Percentiles rank a stretch among this genome's conserved stretches.
These are phyloP conservation scores for Pseudogymnoascus sp. DNA, from an alignment of 2,329 filamentous ascomycete genomes.

Conservation along the genomic window DNA sequence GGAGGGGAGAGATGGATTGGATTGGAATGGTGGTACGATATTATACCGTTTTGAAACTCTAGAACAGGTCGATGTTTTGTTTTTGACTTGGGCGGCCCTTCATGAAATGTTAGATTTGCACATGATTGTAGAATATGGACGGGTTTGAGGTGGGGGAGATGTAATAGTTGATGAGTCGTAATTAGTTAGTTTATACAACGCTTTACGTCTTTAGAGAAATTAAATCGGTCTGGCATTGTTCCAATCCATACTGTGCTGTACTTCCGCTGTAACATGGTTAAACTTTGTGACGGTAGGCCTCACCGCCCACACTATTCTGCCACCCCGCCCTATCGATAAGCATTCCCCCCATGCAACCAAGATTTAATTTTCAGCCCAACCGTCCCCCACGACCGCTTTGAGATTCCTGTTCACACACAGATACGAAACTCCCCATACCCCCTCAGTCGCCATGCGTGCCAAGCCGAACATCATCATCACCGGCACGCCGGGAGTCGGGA, in stretches of 20 bases:
- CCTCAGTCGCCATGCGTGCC: slow-evolving; percentile 34
- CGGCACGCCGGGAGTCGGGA: slow-evolving; percentile 90
- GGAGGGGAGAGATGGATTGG: not conserved
- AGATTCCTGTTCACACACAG: not conserved
- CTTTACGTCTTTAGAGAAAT: not conserved
- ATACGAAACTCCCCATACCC: not conserved
- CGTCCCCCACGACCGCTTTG: not conserved
- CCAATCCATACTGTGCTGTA: not conserved
- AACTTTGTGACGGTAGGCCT: not conserved
- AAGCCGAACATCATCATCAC: slow-evolving; percentile 89
- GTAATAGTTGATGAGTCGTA: not conserved
- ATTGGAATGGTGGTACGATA: not conserved
- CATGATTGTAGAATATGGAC: not conserved
- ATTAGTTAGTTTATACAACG: not conserved
- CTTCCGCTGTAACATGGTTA: not conserved
- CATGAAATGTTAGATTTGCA: slow-evolving; percentile 6
- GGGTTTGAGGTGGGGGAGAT: not conserved
- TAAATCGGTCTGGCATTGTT: not conserved
- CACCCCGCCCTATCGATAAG: slow-evolving; percentile 9
- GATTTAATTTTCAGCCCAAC: not conserved
- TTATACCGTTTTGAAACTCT: not conserved
- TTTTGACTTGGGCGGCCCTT: not conserved
- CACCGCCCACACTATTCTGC: slow-evolving; percentile 9
- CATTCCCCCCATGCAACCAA: not conserved
- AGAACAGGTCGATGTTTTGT: not conserved